Base-by-base conservation (phyloP, 2,329 filamentous ascomycete species). In the Cercospora sp. region DNA sequence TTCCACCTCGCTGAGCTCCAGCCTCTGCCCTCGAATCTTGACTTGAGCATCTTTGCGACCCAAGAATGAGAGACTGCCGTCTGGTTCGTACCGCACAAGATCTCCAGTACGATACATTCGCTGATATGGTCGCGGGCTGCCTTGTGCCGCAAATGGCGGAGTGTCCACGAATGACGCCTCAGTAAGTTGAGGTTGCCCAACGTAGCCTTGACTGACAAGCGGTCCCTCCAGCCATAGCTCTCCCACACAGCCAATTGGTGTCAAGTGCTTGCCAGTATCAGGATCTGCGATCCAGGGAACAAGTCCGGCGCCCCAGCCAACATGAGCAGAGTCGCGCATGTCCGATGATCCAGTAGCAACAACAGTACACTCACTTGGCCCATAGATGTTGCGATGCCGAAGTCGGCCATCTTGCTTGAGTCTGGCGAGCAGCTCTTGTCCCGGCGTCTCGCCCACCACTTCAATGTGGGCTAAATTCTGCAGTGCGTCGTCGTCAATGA, bases 191-290 rank as follows among this genome's bases (percentile, higher is more conserved):
- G 45, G 31, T 4, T 75, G 70, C 31, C 74, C 72, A 3, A 83
- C 74, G 65, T 84, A 84, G 5, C 79, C 83, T 18, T 77, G 77
- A 1, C 78, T 80, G n/a, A 84, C 74, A n/a, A 79, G 80, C 53
- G 79, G 80, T 8, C 82, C 81, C 70, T 83, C 81, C 1, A 84
- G 66, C 0, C 83, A 70, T 59, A 84, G 73, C 69, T 85, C 83
- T 8, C 83, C 83, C 2, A 65, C 45, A 36, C 55, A 68, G 55
- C 64, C 69, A 39, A 64, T 63, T 23, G 58, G 53, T 3, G 8
- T 55, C 36, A 60, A 30, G 26, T 31, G 51, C 10, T 53, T 45
- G 16, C 42, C 20, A 33, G 12, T 28, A 8, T 45, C 33, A 13
- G 63, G 63, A 18, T 64, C 55, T 10, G 30, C 31, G 6, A 64